Percentiles rank a stretch among this genome's conserved stretches.
Conservation (phyloP, 306 rosid genomes). For the Vicia faba region DNA sequence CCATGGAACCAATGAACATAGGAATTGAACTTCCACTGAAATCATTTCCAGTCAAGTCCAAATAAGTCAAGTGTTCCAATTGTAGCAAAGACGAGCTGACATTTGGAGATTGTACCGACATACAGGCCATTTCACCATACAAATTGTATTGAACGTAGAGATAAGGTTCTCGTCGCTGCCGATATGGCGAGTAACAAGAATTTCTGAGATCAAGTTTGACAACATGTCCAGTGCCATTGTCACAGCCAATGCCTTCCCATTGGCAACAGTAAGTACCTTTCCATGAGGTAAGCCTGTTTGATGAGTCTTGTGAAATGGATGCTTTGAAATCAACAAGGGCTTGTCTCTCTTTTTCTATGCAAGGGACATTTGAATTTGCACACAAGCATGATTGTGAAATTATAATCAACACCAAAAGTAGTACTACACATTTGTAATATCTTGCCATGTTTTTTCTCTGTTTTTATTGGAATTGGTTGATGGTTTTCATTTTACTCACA, state of each 20-base stretch:
- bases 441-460: not conserved
- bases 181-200: not conserved
- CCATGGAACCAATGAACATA: constrained; percentile 10
- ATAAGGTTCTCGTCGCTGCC: no score
- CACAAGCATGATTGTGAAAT: constrained; percentile 9
- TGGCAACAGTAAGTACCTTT: constrained; percentile 26
- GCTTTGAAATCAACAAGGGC: constrained; percentile 34
- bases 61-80: constrained; percentile 28
- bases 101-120: not conserved
- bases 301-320: not conserved
- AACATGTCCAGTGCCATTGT: constrained; percentile 30
- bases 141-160: no score
- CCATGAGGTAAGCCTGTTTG: constrained; percentile 33
- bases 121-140: no score
- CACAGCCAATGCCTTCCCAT: constrained; percentile 37
- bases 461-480: not conserved
- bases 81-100: constrained; percentile 3
- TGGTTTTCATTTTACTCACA: constrained; percentile 9
- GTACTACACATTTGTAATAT: not conserved
- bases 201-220: constrained; percentile 5
- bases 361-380: constrained; percentile 14
- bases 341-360: constrained; percentile 25
- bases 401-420: not conserved
- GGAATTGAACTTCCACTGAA: not conserved
- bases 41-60: constrained; percentile 22